A percentile compares a stretch with the other conserved stretches of the same genome.
phyloP scores from a whole-genome alignment of 371 early-diverging fungal species.

The Choanephora cucurbitarum region DNA sequence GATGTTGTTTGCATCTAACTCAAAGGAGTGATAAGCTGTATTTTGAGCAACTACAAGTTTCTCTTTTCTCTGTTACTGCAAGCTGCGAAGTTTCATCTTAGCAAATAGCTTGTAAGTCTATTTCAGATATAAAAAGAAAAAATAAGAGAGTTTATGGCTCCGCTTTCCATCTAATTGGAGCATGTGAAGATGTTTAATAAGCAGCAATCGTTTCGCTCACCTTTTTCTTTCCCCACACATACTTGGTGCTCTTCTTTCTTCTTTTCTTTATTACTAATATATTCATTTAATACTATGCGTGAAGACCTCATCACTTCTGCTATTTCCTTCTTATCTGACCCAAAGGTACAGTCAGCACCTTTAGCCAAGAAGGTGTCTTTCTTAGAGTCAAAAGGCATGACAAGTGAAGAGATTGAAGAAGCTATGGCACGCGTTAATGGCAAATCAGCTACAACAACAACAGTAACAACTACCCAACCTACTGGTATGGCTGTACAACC shows the following conservation, averaged over 20 bases:
- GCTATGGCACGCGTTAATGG: conserved; percentile 76
- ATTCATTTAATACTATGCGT: conserved; percentile 39
- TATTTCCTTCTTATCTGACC: conserved; percentile 89
- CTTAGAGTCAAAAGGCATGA: conserved; percentile 93
- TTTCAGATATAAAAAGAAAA: too few relatives aligned
- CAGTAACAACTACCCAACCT: conserved; percentile 23
- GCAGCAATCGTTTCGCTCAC: conserved; percentile 3
- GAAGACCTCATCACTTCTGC: conserved; percentile 87
- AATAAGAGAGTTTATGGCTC: too few relatives aligned
- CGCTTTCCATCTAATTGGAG: too few relatives aligned
- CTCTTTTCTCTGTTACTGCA: too few relatives aligned
- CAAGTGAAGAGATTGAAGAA: conserved; percentile 88
- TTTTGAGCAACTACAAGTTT: too few relatives aligned
- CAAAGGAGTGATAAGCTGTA: too few relatives aligned
- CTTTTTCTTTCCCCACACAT: conserved; percentile 12
- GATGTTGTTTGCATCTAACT: too few relatives aligned
- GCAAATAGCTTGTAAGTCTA: too few relatives aligned
- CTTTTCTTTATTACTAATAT: not conserved
- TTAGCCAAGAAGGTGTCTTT: conserved; percentile 91
- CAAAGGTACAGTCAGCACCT: conserved; percentile 87
- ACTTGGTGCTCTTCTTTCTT: not conserved
- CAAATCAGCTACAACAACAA: conserved; percentile 31
- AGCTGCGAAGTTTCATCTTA: too few relatives aligned
- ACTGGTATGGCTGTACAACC: conserved; percentile 33
- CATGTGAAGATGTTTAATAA: conserved; percentile 4